These are phyloP conservation scores for Sarcocystis neurona DNA, from an alignment of 169 alveolate species.

Conservation along the genomic window DNA sequence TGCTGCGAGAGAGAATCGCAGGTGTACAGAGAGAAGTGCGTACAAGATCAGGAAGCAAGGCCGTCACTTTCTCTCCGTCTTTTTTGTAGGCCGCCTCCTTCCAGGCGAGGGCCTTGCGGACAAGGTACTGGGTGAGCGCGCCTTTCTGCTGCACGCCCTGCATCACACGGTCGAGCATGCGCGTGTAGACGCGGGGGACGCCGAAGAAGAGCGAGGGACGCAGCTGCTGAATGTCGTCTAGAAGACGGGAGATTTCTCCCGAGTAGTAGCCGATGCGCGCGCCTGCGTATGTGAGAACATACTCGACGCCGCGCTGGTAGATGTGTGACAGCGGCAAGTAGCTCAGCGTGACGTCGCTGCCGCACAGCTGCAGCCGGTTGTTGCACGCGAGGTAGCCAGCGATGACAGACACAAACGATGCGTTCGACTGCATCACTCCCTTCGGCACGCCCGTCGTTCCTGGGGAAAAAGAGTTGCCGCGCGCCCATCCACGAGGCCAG, in stretches of 20 bases:
- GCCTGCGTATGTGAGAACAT: slow-evolving; percentile 34
- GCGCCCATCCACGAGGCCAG: slow-evolving; percentile 65
- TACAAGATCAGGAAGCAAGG: slow-evolving; percentile 38
- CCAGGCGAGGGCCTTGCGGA: slow-evolving; percentile 29
- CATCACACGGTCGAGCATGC: slow-evolving; percentile 71
- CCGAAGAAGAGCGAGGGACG: slow-evolving; percentile 85
- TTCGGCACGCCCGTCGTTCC: slow-evolving; percentile 95
- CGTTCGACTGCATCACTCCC: slow-evolving; percentile 88
- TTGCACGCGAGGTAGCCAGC: slow-evolving; percentile 60
- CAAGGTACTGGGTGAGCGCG: slow-evolving; percentile 33
- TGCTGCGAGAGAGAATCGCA: too few species aligned
- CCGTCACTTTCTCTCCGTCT: slow-evolving; percentile 7
- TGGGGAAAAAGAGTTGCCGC: slow-evolving; percentile 79
- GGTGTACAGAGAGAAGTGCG: not conserved
- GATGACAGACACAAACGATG: slow-evolving; percentile 74
- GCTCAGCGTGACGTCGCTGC: slow-evolving; percentile 78
- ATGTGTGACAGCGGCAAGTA: slow-evolving; percentile 89
- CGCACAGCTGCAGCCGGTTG: slow-evolving; percentile 59
- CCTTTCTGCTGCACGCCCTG: slow-evolving; percentile 28
- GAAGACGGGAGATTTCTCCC: slow-evolving; percentile 81
- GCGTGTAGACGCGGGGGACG: slow-evolving; percentile 84
- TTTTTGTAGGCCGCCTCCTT: not conserved
- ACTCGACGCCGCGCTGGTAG: slow-evolving; percentile 78
- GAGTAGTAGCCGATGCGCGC: slow-evolving; percentile 53
- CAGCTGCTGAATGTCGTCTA: slow-evolving; percentile 81